A percentile compares a stretch with the other conserved stretches of the same genome.
Conservation (phyloP, 495 filamentous ascomycete genomes). For the Barbatosphaeria neglecta region DNA sequence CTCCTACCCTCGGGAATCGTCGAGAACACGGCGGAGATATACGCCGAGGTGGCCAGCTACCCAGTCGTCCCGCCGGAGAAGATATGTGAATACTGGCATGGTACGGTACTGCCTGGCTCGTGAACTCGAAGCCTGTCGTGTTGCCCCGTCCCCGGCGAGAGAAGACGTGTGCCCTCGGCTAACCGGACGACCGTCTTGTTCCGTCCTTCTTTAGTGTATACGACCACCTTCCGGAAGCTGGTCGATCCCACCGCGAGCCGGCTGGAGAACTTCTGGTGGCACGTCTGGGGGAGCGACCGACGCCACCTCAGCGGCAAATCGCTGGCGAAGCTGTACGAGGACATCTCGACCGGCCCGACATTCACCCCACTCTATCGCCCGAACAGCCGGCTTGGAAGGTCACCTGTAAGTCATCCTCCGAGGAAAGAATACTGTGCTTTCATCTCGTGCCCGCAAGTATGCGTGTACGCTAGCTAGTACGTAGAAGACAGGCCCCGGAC, state of each 20-base stretch:
- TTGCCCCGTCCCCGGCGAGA: no score
- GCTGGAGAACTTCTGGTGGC: conserved; percentile 46
- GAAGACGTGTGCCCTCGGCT: no score
- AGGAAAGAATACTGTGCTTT: no score
- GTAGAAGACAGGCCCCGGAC: no score
- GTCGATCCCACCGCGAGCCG: conserved; percentile 41
- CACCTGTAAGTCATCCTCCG: conserved; percentile 19
- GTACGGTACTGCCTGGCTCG: no score
- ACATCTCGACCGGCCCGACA: conserved; percentile 36
- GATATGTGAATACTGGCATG: conserved; percentile 38
- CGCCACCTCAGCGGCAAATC: conserved; percentile 30
- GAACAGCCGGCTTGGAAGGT: conserved; percentile 27
- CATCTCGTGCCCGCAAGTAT: no score
- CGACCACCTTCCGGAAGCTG: conserved; percentile 36
- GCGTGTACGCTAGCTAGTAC: no score
- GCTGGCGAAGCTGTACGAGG: conserved; percentile 34
- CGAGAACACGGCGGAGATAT: conserved; percentile 30
- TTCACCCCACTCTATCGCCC: conserved; percentile 36
- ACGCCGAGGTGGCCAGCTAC: conserved; percentile 36
- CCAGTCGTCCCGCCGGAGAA: conserved; percentile 32
- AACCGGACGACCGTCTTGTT: no score
- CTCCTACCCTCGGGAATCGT: conserved; percentile 37
- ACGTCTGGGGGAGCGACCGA: conserved; percentile 40
- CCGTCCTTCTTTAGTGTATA: no score
- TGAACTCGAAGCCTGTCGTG: no score